Evolutionary conservation across 1,284 basidiomycete genomes (phyloP), one percentile per base, ranked within the genome.

Genomic region (Thecaphora frezii): DNA sequence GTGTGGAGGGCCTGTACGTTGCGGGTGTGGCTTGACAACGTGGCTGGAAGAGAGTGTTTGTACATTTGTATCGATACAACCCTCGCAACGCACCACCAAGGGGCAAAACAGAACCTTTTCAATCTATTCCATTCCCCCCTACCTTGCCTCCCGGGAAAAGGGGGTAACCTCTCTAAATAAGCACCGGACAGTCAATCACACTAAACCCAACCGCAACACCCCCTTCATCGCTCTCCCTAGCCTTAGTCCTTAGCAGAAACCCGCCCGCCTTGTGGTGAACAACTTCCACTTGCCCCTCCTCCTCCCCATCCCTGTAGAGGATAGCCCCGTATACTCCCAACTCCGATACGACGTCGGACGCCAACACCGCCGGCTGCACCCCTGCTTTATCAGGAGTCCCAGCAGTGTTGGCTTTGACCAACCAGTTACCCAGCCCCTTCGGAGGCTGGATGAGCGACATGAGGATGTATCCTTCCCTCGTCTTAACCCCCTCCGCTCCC

Each of bases 131-230:
- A 36, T 36, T 18, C n/a, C n/a, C n/a, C n/a, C n/a, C n/a, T n/a
- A n/a, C n/a, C n/a, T n/a, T n/a, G n/a, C n/a, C n/a, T n/a, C n/a
- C n/a, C n/a, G n/a, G n/a, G n/a, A n/a, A n/a, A n/a, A n/a, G n/a
- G n/a, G n/a, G n/a, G n/a, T n/a, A n/a, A n/a, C n/a, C 28, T 39
- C 19, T 14, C 47, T 65, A 80, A 36, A 92, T 84, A 43, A 94
- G 81, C 13, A 92, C 77, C 28, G 91, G 77, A 1, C 89, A 89
- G 76, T 94, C 92, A 51, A 94, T 81, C 2, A 93, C 91, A 7
- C 87, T 90, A 80, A 89, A 91, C 26, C 94, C 93, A 49, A 91
- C 89, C 0, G 92, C 92, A 7, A 97, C 90, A 5, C 93, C 93
- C 12, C 93, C 93, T 77, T 98, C 94, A 74, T 97, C 89, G 60